Percentiles rank a stretch among this genome's conserved stretches.
These are phyloP conservation scores for Candida namnaoensis DNA, from an alignment of 805 yeast genomes.

Conservation along the genomic window DNA sequence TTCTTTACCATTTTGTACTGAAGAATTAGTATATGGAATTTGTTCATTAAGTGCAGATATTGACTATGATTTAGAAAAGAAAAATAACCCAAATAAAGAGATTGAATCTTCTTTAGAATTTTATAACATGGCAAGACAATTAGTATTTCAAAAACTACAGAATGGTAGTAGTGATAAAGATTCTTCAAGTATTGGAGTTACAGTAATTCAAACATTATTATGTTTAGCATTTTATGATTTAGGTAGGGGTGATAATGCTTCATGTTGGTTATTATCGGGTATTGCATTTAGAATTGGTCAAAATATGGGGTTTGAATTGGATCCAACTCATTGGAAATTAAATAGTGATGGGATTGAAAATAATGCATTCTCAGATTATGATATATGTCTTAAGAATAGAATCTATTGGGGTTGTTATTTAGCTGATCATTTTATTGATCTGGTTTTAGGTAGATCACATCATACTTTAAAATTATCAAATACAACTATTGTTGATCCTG, in stretches of 20 bases:
- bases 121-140: no score
- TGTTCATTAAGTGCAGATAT: constrained; percentile 52
- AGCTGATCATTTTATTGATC: constrained; percentile 55
- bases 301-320: constrained; percentile 54
- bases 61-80: constrained; percentile 7
- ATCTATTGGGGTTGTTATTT: constrained; percentile 62
- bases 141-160: no score
- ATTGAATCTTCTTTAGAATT: no score
- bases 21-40: constrained; percentile 42
- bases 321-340: constrained; percentile 51
- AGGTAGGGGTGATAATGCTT: constrained; percentile 47
- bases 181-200: no score
- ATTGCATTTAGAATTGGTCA: constrained; percentile 57
- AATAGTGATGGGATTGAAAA: constrained; percentile 26
- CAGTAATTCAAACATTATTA: constrained; percentile 51
- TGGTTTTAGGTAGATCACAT: constrained; percentile 52
- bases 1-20: constrained; percentile 43
- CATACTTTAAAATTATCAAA: constrained; percentile 45
- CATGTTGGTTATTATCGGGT: constrained; percentile 59
- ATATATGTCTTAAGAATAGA: constrained; percentile 48
- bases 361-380: constrained; percentile 32
- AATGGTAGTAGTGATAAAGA: no score
- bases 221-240: constrained; percentile 53
- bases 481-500: constrained; percentile 52
- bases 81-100: constrained; percentile 2